Conservation (phyloP, 2,329 filamentous ascomycete species). For the Pseudogymnoascus sp. region DNA sequence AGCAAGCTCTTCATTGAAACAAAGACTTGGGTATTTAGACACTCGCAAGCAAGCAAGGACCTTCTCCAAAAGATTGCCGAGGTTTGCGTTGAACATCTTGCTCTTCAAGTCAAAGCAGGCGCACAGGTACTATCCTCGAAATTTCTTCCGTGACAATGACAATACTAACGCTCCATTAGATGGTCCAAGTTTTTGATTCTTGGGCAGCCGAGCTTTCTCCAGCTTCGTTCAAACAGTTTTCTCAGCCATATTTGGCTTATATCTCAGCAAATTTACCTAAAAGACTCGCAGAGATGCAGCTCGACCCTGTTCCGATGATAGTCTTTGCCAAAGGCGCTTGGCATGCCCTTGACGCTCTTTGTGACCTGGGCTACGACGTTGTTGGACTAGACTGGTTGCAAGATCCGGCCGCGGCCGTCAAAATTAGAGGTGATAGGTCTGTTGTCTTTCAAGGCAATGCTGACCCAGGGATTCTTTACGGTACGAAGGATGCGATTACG, state of each 20-base stretch:
- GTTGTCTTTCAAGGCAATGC: conserved; percentile 90
- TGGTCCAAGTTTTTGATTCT: conserved; percentile 95
- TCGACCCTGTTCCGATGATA: conserved; percentile 86
- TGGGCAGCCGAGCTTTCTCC: conserved; percentile 95
- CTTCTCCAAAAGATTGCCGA: conserved; percentile 87
- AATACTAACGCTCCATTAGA: conserved; percentile 34
- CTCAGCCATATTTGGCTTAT: conserved; percentile 75
- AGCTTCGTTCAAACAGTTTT: conserved; percentile 72
- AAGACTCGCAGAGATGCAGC: conserved; percentile 62
- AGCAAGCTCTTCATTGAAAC: conserved; percentile 89
- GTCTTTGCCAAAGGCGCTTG: conserved; percentile 98
- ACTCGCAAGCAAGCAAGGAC: conserved; percentile 69
- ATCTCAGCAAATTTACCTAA: conserved; percentile 75
- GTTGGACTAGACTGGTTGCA: conserved; percentile 94
- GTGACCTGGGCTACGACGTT: conserved; percentile 83
- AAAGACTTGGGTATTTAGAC: conserved; percentile 95
- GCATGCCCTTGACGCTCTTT: conserved; percentile 84
- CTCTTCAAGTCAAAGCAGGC: conserved; percentile 83
- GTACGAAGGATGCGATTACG: conserved; percentile 72
- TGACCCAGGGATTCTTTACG: conserved; percentile 88
- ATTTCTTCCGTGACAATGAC: not conserved
- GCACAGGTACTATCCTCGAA: conserved; percentile 56
- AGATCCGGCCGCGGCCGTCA: conserved; percentile 75
- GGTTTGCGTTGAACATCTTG: conserved; percentile 89
- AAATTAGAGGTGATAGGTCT: conserved; percentile 64